A percentile compares a stretch with the other conserved stretches of the same genome.
These are phyloP conservation scores for Lonicera japonica DNA, from an alignment of 129 eudicot species.

Conservation along the genomic window DNA sequence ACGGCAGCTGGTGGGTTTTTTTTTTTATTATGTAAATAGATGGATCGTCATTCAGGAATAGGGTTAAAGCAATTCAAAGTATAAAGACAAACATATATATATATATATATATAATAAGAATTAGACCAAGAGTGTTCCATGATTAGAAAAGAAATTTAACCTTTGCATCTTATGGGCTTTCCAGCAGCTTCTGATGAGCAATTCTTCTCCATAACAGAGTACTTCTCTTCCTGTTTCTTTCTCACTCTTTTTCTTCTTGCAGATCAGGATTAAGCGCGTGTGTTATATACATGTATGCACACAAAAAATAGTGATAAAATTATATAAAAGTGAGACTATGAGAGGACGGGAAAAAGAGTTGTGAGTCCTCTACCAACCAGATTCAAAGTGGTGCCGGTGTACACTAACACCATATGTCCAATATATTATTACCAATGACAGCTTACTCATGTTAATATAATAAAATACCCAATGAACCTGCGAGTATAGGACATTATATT, in stretches of 20 bases:
- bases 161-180: constrained; percentile 34
- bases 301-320: too few species aligned
- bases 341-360: too few species aligned
- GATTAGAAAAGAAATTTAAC: neutral
- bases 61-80: neutral
- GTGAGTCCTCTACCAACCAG: neutral
- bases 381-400: too few species aligned
- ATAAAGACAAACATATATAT: too few species aligned
- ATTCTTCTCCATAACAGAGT: neutral
- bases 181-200: constrained; percentile 21
- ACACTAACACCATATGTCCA: too few species aligned
- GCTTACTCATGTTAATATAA: too few species aligned
- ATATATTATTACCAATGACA: too few species aligned
- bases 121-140: neutral
- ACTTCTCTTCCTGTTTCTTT: neutral
- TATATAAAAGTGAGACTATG: too few species aligned
- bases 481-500: too few species aligned
- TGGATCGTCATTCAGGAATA: neutral
- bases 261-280: too few species aligned
- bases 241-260: neutral
- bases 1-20: constrained; percentile 17
- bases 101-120: neutral
- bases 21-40: neutral
- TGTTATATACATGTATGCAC: too few species aligned
- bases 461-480: too few species aligned